Percentiles rank a stretch among this genome's conserved stretches.
Evolutionary conservation across 2,329 filamentous ascomycete genomes (phyloP).

Genomic region (Pseudogymnoascus sp.): DNA sequence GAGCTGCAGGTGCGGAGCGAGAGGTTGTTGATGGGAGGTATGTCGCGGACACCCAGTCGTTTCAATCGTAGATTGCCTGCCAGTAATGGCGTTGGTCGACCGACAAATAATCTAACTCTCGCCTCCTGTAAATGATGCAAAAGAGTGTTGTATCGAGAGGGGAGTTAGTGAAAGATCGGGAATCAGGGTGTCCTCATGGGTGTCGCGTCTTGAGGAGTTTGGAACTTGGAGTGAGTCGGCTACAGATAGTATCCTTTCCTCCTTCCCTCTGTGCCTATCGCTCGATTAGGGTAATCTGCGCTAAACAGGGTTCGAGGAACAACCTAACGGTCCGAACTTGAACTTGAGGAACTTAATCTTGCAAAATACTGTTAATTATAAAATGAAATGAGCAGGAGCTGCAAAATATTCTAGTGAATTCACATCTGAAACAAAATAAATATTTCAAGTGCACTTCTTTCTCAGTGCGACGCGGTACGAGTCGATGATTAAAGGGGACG

Average conservation of each 20-base stretch:
- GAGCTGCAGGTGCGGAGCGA: background rate
- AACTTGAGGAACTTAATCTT: conserved; percentile 3
- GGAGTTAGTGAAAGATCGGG: conserved; percentile 3
- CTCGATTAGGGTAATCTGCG: conserved; percentile 5
- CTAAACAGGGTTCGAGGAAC: conserved; percentile 7
- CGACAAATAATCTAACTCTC: conserved; percentile 7
- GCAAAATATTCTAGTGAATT: background rate
- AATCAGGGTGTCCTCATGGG: conserved; percentile 6
- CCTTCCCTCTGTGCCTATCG: conserved; percentile 9
- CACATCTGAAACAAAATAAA: conserved; percentile 1
- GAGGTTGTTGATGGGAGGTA: conserved; percentile 3
- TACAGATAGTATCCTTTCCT: conserved; percentile 9
- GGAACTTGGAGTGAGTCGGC: conserved; percentile 4
- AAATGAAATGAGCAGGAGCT: conserved; percentile 1
- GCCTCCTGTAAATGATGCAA: conserved; percentile 9
- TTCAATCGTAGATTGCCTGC: conserved; percentile 10
- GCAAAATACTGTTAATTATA: background rate
- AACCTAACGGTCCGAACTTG: conserved; percentile 1
- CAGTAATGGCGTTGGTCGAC: conserved; percentile 4
- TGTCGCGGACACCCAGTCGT: conserved; percentile 10
- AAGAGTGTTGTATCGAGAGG: conserved; percentile 8
- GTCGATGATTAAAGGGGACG: conserved; percentile 6
- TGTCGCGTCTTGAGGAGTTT: conserved; percentile 8
- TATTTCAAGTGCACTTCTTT: background rate
- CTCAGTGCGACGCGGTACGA: conserved; percentile 2